Evolutionary conservation across 805 yeast genomes (phyloP), one percentile per base, ranked within the genome.

Genomic region (Candida maltosa): DNA sequence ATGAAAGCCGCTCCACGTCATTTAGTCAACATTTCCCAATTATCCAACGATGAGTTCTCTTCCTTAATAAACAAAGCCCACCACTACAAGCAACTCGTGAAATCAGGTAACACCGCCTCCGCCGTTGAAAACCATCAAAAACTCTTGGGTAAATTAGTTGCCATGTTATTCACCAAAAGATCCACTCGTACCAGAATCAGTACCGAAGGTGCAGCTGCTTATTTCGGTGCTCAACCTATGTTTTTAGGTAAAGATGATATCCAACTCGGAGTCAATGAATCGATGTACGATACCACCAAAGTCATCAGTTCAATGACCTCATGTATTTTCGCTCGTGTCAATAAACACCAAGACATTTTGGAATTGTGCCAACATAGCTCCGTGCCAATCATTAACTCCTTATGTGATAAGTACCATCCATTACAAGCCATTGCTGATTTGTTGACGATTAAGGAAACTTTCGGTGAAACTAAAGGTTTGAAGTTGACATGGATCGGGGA

Each of bases 401-500:
- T 93, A 31, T 89, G 97, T 69, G 98, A 93, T 56, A 80, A 68
- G 40, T 93, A 75, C 63, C 98, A 93, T 60, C 98, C 98, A 16
- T 69, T 91, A 52, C 98, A 93, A 65, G 95, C 97, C 3, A 84
- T 93, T 44, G 80, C 97, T 38, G 98, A 93, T 58, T 49, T 93
- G 38, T 65, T 87, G 46, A 89, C 97, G 3, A 83, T 93, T 40
- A 78, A 82, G 45, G 97, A 93, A 61, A 61, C 80, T 4, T 85
- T 86, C 51, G 76, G 78, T 4, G 63, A 59, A 20, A 61, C 73
- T 1, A 57, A 76, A 44, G 79, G 78, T 4, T 71, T 88, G 45
- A 89, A 87, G 49, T 63, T 91, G 32, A 80, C 96, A 2, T 91
- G 98, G 98, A 79, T 93, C 14, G 98, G 98, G 40, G 98, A 91